Percentiles rank a stretch among this genome's conserved stretches.
Conservation (phyloP, 2,329 filamentous ascomycete species). For the Bipolaris bicolor region DNA sequence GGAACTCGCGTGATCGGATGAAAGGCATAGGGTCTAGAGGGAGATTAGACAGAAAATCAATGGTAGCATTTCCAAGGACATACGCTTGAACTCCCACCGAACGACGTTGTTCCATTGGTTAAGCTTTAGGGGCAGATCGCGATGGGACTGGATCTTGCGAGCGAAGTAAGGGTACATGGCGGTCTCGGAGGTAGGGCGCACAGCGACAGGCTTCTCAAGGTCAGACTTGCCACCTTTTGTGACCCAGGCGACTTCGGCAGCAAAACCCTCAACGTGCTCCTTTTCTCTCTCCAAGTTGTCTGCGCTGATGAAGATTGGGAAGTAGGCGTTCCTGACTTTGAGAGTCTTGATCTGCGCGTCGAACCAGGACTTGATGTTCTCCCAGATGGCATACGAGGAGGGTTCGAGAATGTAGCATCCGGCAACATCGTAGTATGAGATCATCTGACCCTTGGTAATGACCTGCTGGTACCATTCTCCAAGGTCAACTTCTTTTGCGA, state of each 20-base stretch:
- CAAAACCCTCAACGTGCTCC: slow-evolving; percentile 97
- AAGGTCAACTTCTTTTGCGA: slow-evolving; percentile 84
- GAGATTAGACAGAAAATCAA: background rate
- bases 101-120: slow-evolving; percentile 99
- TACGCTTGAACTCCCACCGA: slow-evolving; percentile 92
- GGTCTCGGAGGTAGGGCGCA: slow-evolving; percentile 72
- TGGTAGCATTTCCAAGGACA: background rate
- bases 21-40: slow-evolving; percentile 68
- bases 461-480: slow-evolving; percentile 97
- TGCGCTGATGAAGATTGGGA: slow-evolving; percentile 83
- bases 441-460: slow-evolving; percentile 94
- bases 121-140: slow-evolving; percentile 89
- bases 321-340: slow-evolving; percentile 94
- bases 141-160: slow-evolving; percentile 95
- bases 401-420: slow-evolving; percentile 74
- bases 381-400: slow-evolving; percentile 71
- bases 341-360: slow-evolving; percentile 80
- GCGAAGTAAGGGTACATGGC: slow-evolving; percentile 97
- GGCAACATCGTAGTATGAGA: slow-evolving; percentile 92
- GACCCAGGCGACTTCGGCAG: slow-evolving; percentile 88
- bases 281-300: slow-evolving; percentile 88
- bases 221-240: slow-evolving; percentile 91
- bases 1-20: slow-evolving; percentile 84
- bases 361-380: slow-evolving; percentile 65
- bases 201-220: slow-evolving; percentile 79